Conservation (phyloP, 768 basidiomycete species). For the Clitopilus hobsonii region DNA sequence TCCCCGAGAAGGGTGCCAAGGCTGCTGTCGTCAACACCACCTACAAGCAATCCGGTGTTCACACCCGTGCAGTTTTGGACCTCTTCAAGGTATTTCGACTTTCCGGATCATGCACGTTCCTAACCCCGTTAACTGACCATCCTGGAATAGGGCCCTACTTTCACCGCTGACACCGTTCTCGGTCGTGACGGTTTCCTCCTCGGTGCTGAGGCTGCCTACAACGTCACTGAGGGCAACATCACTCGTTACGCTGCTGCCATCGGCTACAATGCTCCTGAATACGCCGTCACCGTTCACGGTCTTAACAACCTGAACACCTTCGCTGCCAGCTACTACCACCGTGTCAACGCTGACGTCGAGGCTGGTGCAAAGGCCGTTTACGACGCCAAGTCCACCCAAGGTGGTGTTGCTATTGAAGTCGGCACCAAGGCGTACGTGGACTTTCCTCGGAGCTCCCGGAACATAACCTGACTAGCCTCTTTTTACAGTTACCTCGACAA, state of each 20-base stretch:
- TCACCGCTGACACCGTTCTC: conserved; percentile 93
- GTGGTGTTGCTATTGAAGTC: conserved; percentile 87
- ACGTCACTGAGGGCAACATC: conserved; percentile 89
- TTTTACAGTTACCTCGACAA: conserved; percentile 68
- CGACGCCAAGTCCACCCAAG: conserved; percentile 85
- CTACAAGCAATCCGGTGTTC: conserved; percentile 96
- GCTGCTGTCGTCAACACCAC: conserved; percentile 74
- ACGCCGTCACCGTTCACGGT: conserved; percentile 90
- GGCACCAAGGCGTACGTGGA: conserved; percentile 85
- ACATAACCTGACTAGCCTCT: not conserved
- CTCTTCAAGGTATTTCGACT: conserved; percentile 86
- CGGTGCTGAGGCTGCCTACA: conserved; percentile 95
- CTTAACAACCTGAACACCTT: conserved; percentile 93
- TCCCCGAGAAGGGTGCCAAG: conserved; percentile 86
- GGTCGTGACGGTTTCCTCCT: conserved; percentile 97
- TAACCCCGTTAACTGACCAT: not conserved
- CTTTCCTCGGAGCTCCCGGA: not conserved
- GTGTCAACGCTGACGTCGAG: conserved; percentile 86
- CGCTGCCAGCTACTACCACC: conserved; percentile 97
- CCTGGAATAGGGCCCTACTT: conserved; percentile 79
- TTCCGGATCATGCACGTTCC: conserved; percentile 2
- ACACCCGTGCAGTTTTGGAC: conserved; percentile 88
- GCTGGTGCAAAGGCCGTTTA: conserved; percentile 96
- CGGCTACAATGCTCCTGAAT: conserved; percentile 95
- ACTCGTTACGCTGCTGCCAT: conserved; percentile 88